Percentiles rank a stretch among this genome's conserved stretches.
Conservation (phyloP, 2,329 filamentous ascomycete genomes). For the Teratosphaeria destructans region DNA sequence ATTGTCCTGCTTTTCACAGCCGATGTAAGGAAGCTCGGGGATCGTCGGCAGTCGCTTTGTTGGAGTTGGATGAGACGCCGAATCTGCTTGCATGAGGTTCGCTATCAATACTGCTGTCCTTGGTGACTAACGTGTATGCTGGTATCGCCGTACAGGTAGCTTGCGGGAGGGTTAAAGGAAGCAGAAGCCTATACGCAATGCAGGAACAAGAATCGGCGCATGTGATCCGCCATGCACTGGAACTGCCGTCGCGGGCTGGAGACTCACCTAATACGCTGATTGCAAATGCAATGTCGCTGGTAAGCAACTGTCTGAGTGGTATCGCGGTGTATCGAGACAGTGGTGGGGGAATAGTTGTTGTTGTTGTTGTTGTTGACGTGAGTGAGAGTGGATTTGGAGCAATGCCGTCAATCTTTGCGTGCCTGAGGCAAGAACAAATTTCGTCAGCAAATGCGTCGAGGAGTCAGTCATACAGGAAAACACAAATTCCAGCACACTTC, state of each 20-base stretch:
- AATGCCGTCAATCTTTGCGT: background rate
- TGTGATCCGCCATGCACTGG: background rate
- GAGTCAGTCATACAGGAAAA: background rate
- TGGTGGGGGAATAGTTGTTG: background rate
- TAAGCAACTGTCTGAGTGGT: background rate
- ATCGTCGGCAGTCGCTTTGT: background rate
- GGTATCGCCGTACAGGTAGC: background rate
- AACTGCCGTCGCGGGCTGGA: background rate
- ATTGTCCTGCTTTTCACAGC: background rate
- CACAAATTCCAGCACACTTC: background rate
- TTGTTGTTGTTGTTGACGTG: background rate
- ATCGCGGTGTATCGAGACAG: background rate
- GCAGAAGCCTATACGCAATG: background rate
- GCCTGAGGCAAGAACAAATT: background rate
- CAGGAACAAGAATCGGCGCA: slow-evolving; percentile 3
- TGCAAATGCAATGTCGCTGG: background rate
- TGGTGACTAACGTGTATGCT: background rate
- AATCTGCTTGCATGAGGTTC: background rate
- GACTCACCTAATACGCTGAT: background rate
- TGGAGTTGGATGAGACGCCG: background rate
- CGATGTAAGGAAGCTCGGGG: background rate
- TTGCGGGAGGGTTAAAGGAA: background rate
- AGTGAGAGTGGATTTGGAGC: background rate
- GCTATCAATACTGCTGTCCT: background rate
- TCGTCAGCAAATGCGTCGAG: background rate